Percentiles rank a stretch among this genome's conserved stretches.
phyloP scores from a whole-genome alignment of 2,329 filamentous ascomycete species.

The Orbilia javanica region DNA sequence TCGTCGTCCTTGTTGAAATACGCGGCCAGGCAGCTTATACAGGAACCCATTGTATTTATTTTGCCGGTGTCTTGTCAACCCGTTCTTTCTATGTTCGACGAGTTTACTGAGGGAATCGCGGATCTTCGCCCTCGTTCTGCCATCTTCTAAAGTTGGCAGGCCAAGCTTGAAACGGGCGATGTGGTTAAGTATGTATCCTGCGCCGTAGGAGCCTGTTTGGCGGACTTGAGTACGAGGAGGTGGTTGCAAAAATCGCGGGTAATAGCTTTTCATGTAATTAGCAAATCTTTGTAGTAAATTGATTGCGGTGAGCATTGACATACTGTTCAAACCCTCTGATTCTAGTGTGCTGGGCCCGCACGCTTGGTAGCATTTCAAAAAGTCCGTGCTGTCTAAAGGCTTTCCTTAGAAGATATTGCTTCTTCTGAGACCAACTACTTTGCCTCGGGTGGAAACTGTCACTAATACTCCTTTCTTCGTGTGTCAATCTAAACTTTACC shows the following conservation, averaged over 20 bases:
- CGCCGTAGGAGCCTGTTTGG: background rate
- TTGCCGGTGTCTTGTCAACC: background rate
- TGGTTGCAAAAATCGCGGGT: slow-evolving; percentile 24
- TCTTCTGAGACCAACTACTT: background rate
- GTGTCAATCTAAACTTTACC: slow-evolving; percentile 4
- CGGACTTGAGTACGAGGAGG: background rate
- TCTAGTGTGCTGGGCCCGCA: slow-evolving; percentile 23
- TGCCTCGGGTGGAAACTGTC: slow-evolving; percentile 8
- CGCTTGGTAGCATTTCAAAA: slow-evolving; percentile 32
- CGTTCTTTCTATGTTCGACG: background rate
- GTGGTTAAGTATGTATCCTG: slow-evolving; percentile 44
- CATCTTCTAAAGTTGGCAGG: background rate
- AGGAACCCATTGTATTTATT: background rate
- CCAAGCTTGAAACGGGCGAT: slow-evolving; percentile 51
- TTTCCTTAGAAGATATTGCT: background rate
- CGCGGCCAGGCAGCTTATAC: slow-evolving; percentile 24
- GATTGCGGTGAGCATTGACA: background rate
- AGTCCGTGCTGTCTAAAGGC: slow-evolving; percentile 2
- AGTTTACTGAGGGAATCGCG: slow-evolving; percentile 5
- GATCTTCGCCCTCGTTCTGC: background rate
- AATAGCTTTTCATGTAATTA: slow-evolving; percentile 16
- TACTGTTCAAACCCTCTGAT: slow-evolving; percentile 36
- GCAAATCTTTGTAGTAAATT: background rate
- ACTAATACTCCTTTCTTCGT: background rate
- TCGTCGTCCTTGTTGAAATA: background rate